Base-by-base conservation (phyloP, 2,329 filamentous ascomycete genomes). In the Aureobasidium sp. region DNA sequence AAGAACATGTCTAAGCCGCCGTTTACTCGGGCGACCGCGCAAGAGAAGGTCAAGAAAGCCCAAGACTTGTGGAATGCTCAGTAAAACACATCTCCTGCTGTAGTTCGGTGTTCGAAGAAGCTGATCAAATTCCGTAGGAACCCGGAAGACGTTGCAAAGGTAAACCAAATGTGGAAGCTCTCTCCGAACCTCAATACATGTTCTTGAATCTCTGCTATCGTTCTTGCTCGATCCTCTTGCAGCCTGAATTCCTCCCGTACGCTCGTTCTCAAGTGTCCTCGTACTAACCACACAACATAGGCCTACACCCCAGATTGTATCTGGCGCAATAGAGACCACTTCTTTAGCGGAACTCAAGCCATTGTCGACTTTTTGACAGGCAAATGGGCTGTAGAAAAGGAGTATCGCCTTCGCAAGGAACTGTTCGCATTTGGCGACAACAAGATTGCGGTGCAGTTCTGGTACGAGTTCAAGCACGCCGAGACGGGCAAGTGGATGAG, bases 381-480 rank as follows among this genome's bases (percentile, higher is more conserved):
- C 46, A 95, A 95, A 69, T 95, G 89, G 90, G 74, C 79, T 45
- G 81, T 78, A 21, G 90, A 95, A 71, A 76, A 82, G 45, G 83
- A 79, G 17, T 95, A 95, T 68, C 80, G 81, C 0, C 78, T 95
- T 59, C 82, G 90, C 58, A 95, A 95, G 72, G 90, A 95, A 70
- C 77, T 95, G 1, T 95, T 95, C 72, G 80, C 88, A 1, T 94
- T 90, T 68, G 79, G 75, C 0, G 85, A 85, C 38, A 78, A 93
- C 72, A 87, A 84, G 73, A 93, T 92, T 64, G 90, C 90, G 0
- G 90, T 95, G 23, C 89, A 95, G 69, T 95, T 94, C 71, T 95
- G 90, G 90, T 95, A 93, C 68, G 87, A 95, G 73, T 92, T 84
- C 74, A 81, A 84, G 64, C 88, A 93, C 67, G 74, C 74, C 8